A percentile compares a stretch with the other conserved stretches of the same genome.
Evolutionary conservation across 768 basidiomycete genomes (phyloP).

Genomic region (Mycena metata): DNA sequence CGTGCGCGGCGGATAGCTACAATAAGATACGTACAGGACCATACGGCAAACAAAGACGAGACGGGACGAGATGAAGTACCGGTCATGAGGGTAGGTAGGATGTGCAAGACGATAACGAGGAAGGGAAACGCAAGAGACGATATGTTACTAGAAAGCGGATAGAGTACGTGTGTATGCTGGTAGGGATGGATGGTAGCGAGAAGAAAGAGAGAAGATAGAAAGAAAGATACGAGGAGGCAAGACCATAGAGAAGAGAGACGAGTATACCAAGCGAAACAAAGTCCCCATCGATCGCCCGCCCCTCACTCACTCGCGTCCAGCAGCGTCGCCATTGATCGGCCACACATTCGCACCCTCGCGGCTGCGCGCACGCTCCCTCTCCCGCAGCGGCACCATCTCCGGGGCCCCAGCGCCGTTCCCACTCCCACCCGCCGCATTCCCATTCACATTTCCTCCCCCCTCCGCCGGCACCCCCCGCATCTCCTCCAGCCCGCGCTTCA

Average conservation of each 20-base stretch:
- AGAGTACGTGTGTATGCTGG: background rate
- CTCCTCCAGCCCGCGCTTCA: slow-evolving; percentile 84
- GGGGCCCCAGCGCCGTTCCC: slow-evolving; percentile 12
- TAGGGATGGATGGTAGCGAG: background rate
- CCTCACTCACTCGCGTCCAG: slow-evolving; percentile 23
- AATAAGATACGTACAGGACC: slow-evolving; percentile 23
- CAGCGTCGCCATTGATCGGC: slow-evolving; percentile 27
- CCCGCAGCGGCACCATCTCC: slow-evolving; percentile 33
- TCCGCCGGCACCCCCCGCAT: slow-evolving; percentile 58
- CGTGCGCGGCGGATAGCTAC: slow-evolving; percentile 28
- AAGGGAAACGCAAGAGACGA: background rate
- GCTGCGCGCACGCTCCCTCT: slow-evolving; percentile 26
- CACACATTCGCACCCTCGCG: slow-evolving; percentile 32
- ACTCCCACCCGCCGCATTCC: background rate
- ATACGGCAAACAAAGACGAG: background rate
- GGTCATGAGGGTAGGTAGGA: background rate
- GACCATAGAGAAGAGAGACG: no score
- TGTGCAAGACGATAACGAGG: background rate
- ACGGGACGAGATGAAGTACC: background rate
- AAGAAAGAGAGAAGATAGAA: background rate
- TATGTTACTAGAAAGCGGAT: background rate
- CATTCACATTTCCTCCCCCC: background rate
- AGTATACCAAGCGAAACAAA: background rate
- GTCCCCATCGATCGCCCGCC: background rate
- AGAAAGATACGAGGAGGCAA: background rate